These are phyloP conservation scores for Botrytis fragariae DNA, from an alignment of 2,329 filamentous ascomycete genomes.

Conservation along the genomic window DNA sequence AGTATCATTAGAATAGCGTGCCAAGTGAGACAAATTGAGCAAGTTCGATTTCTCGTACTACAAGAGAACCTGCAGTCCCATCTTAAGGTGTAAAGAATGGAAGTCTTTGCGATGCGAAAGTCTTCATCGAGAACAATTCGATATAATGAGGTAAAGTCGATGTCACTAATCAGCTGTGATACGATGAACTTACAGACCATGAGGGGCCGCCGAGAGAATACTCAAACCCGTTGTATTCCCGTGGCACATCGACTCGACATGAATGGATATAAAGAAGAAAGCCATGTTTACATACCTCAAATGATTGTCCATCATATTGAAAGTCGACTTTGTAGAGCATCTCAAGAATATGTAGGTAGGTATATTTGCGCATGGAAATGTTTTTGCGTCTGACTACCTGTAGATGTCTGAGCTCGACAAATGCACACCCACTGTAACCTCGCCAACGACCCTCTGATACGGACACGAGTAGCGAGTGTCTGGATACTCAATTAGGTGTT, in stretches of 20 bases:
- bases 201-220: background rate
- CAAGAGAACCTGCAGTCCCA: background rate
- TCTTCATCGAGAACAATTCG: background rate
- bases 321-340: background rate
- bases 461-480: background rate
- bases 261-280: background rate
- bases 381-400: background rate
- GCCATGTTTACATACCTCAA: background rate
- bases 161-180: background rate
- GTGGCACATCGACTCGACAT: background rate
- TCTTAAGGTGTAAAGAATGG: background rate
- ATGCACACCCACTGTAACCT: background rate
- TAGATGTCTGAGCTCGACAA: background rate
- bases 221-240: background rate
- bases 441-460: background rate
- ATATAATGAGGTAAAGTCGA: background rate
- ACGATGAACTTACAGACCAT: background rate
- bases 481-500: background rate
- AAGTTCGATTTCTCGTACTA: background rate
- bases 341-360: background rate
- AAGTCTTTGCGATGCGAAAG: background rate
- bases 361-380: background rate
- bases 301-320: background rate
- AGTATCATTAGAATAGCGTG: background rate
- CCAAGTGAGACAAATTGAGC: background rate